phyloP scores from a whole-genome alignment of 2,329 filamentous ascomycete species.

The Metarhizium anisopliae region DNA sequence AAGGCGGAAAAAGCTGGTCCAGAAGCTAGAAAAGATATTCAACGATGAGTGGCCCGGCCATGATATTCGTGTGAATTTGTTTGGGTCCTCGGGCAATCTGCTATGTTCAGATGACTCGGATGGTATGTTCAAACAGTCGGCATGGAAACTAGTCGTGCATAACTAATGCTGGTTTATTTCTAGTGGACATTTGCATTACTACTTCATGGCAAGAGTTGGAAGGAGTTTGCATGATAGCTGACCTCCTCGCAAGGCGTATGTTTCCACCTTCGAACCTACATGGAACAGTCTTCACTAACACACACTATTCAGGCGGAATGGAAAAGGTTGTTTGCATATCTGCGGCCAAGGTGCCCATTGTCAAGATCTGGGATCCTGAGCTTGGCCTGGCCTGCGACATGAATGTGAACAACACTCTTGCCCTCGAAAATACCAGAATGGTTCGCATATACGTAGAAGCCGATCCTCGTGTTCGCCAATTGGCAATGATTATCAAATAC shows the following conservation, averaged over 20 bases:
- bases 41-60: conserved; percentile 88
- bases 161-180: conserved; percentile 7
- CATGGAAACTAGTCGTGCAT: background rate
- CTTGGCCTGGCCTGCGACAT: conserved; percentile 85
- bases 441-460: conserved; percentile 94
- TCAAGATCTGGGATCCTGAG: conserved; percentile 97
- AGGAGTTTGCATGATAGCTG: conserved; percentile 82
- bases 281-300: background rate
- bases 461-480: conserved; percentile 78
- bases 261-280: conserved; percentile 7
- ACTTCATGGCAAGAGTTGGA: conserved; percentile 83
- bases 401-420: conserved; percentile 96
- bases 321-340: conserved; percentile 91
- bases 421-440: conserved; percentile 94
- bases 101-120: conserved; percentile 94
- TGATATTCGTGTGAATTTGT: conserved; percentile 83
- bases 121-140: conserved; percentile 47
- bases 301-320: conserved; percentile 69
- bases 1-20: conserved; percentile 66
- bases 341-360: conserved; percentile 92
- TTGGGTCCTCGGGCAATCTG: conserved; percentile 95
- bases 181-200: conserved; percentile 96
- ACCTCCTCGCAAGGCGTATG: conserved; percentile 77
- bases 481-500: conserved; percentile 96
- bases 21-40: conserved; percentile 79